phyloP scores from a whole-genome alignment of 2,329 filamentous ascomycete genomes.

The Fusarium solani-melongenae region DNA sequence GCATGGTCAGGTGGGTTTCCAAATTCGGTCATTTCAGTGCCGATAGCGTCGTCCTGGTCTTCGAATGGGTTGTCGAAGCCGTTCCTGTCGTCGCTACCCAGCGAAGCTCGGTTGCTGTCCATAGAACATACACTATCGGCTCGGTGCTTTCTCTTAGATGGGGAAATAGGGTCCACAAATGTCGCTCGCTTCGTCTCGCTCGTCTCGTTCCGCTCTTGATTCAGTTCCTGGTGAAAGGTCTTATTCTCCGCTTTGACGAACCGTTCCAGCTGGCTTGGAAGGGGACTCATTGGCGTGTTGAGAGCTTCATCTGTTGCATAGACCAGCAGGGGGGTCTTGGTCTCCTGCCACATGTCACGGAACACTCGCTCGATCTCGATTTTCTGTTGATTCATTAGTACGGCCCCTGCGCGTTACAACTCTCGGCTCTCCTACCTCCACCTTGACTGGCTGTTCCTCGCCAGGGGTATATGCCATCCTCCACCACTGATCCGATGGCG shows the following conservation, averaged over 20 bases:
- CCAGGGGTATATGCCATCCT: constrained; percentile 57
- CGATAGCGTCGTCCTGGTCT: constrained; percentile 38
- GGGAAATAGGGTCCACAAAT: constrained; percentile 55
- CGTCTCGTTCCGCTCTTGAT: constrained; percentile 48
- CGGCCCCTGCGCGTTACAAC: background rate
- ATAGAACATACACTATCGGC: constrained; percentile 60
- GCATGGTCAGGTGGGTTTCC: constrained; percentile 24
- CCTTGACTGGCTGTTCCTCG: constrained; percentile 55
- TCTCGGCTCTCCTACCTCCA: constrained; percentile 56
- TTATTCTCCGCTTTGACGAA: constrained; percentile 65
- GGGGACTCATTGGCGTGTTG: constrained; percentile 37
- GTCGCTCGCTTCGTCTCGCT: constrained; percentile 27
- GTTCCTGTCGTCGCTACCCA: constrained; percentile 53
- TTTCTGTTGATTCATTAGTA: constrained; percentile 53
- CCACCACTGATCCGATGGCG: constrained; percentile 65
- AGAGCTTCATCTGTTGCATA: constrained; percentile 61
- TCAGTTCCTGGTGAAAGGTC: constrained; percentile 62
- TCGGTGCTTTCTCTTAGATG: constrained; percentile 59
- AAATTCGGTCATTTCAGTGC: constrained; percentile 44
- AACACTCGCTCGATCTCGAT: constrained; percentile 58
- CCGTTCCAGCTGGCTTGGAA: constrained; percentile 54
- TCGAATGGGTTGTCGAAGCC: constrained; percentile 47
- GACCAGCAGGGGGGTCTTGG: constrained; percentile 60
- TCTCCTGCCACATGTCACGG: constrained; percentile 59
- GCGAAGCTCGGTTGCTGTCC: constrained; percentile 58